Evolutionary conservation across 495 filamentous ascomycete genomes (phyloP).

Genomic region (Penicillium nucicola): DNA sequence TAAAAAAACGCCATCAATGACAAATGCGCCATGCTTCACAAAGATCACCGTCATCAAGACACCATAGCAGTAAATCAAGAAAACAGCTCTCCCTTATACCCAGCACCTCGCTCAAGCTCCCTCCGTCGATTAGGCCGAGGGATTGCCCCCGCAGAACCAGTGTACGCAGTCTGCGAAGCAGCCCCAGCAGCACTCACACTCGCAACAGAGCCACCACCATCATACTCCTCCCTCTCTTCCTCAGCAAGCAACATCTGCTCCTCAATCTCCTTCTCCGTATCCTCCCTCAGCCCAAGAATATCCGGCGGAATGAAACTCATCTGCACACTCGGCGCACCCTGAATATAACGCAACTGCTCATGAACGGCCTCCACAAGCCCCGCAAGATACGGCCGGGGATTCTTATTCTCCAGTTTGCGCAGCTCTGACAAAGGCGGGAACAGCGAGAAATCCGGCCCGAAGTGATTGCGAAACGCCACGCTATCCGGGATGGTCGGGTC

Average conservation of each 20-base stretch:
- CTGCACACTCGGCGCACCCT: conserved; percentile 82
- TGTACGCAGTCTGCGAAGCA: neutral
- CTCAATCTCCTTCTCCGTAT: conserved; percentile 73
- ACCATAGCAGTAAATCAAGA: conserved; percentile 20
- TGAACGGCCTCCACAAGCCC: conserved; percentile 69
- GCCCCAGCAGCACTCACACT: conserved; percentile 2
- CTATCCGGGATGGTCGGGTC: conserved; percentile 68
- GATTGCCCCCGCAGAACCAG: conserved; percentile 24
- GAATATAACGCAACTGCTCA: conserved; percentile 84
- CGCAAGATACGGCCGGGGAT: conserved; percentile 69
- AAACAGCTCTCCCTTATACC: conserved; percentile 41
- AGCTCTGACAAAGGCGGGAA: conserved; percentile 74
- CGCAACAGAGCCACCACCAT: conserved; percentile 24
- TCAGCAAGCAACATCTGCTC: conserved; percentile 64
- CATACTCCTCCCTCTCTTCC: conserved; percentile 46
- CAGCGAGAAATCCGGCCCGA: conserved; percentile 73
- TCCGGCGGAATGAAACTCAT: conserved; percentile 78
- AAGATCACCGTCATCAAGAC: neutral
- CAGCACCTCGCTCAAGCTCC: conserved; percentile 42
- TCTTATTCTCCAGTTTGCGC: conserved; percentile 70
- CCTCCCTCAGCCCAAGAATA: conserved; percentile 67
- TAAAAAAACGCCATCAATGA: neutral
- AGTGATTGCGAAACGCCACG: conserved; percentile 75
- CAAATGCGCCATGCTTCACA: too few relatives aligned
- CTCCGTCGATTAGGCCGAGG: conserved; percentile 28